phyloP scores from a whole-genome alignment of 2,329 filamentous ascomycete genomes.

The Fusarium sp. region DNA sequence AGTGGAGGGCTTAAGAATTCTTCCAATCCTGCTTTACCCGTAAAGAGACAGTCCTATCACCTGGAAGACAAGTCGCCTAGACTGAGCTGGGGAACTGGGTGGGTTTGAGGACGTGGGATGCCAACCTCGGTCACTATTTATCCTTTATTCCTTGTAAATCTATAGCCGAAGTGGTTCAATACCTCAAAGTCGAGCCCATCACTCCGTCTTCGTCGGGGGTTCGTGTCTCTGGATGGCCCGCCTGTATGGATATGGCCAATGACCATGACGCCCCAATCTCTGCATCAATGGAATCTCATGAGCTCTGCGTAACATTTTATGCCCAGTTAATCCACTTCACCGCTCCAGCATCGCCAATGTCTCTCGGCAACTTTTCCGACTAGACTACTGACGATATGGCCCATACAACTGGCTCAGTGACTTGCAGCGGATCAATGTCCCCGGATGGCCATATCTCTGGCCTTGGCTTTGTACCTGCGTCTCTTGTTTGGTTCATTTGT shows the following conservation, averaged over 20 bases:
- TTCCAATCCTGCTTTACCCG: not conserved
- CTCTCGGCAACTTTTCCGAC: conserved; percentile 17
- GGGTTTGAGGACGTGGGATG: not conserved
- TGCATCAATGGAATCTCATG: not conserved
- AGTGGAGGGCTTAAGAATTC: not conserved
- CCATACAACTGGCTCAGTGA: conserved; percentile 2
- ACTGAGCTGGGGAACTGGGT: not conserved
- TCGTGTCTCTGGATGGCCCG: not conserved
- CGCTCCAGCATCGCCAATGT: not conserved
- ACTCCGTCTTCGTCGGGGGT: not conserved
- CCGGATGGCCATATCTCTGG: not conserved
- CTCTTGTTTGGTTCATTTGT: not conserved
- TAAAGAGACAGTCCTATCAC: not conserved
- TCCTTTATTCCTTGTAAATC: not conserved
- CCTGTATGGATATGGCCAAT: not conserved
- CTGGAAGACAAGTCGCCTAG: not conserved
- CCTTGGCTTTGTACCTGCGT: conserved; percentile 1
- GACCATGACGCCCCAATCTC: not conserved
- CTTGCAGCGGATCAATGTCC: conserved; percentile 14
- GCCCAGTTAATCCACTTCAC: not conserved
- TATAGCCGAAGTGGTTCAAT: not conserved
- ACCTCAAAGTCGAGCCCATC: not conserved
- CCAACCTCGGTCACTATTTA: not conserved
- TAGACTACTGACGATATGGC: conserved; percentile 14
- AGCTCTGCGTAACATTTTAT: not conserved